Evolutionary conservation across 495 filamentous ascomycete genomes (phyloP), one percentile per base, ranked within the genome.

Genomic region (Lophium mytilinum): DNA sequence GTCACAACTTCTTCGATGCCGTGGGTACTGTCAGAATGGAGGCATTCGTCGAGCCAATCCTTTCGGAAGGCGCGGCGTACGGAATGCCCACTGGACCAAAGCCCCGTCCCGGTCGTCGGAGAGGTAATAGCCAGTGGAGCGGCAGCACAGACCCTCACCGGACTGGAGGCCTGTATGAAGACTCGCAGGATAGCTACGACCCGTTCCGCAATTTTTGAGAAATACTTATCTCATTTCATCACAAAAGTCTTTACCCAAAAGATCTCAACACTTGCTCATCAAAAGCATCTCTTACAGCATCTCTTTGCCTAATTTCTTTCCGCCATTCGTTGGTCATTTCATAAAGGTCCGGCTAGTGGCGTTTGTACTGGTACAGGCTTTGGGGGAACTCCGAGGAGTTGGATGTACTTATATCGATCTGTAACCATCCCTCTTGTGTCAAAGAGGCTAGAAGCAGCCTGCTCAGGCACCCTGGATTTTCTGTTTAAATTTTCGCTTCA

Each of bases 1-100:
- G 67, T 58, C 73, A 73, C 52, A 84, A 85, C 56, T 85, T 85
- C 71, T 84, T 85, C 68, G 83, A 86, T 53, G 84, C 87, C 0
- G 86, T 95, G 33, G 93, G 93, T 14, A 96, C 90, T 9, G 83
- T 98, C 40, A 83, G 93, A 33, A 98, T 98, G 93, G 93, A 97
- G 70, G 93, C 93, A 0, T 98, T 98, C 66, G 86, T 91, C 52
- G 83, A 82, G 55, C 80, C 80, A 12, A 67, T 80, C 12, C 50
- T 60, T 40, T 40, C 58, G 9, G 58, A 66, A 18, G 65, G 68
- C 41, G 42, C 58, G 3, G 55, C 37, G 3, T 47, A 35, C 19
- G 40, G 43, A 30, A 17, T n/a, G 18, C 17, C 30, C 12, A 21
- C 33, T 12, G 47, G 21, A 35, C 35, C 12, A 3, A 33, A 19